Conservation (phyloP, 1,139 yeast species). For the Kazachstania sp. region DNA sequence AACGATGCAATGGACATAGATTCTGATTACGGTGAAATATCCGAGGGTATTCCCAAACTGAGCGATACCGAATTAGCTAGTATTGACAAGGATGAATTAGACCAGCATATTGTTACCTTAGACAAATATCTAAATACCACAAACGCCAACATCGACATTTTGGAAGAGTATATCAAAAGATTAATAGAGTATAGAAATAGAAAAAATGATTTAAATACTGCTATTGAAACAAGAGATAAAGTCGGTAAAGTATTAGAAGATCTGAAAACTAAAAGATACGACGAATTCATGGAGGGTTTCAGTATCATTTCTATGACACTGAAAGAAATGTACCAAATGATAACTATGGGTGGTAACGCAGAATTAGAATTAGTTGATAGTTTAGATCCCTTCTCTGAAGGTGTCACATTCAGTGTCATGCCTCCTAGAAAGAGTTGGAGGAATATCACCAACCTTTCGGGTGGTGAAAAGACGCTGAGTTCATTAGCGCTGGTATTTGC, state of each 20-base stretch:
- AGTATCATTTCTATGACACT: constrained; percentile 76
- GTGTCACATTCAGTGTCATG: constrained; percentile 94
- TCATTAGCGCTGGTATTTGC: constrained; percentile 96
- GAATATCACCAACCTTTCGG: constrained; percentile 87
- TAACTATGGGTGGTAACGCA: constrained; percentile 99
- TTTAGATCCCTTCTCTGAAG: constrained; percentile 96
- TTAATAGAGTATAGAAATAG: constrained; percentile 56
- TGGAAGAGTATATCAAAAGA: constrained; percentile 68
- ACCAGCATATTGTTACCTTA: constrained; percentile 45
- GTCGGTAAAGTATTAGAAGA: constrained; percentile 59
- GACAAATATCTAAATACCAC: constrained; percentile 52
- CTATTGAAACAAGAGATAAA: constrained; percentile 60
- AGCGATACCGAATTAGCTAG: constrained; percentile 46
- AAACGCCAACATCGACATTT: constrained; percentile 62
- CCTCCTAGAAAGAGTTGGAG: constrained; percentile 99
- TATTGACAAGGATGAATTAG: constrained; percentile 44
- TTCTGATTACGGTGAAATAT: constrained; percentile 14
- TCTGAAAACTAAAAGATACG: constrained; percentile 62
- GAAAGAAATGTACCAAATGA: constrained; percentile 97
- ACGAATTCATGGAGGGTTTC: constrained; percentile 92
- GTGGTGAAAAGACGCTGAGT: constrained; percentile 95
- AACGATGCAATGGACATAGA: constrained; percentile 17
- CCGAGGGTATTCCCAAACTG: constrained; percentile 34
- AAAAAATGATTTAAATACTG: constrained; percentile 54
- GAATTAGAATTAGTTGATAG: constrained; percentile 93